These are phyloP conservation scores for Ceratobasidium sp. DNA, from an alignment of 1,284 basidiomycete species.

Conservation along the genomic window DNA sequence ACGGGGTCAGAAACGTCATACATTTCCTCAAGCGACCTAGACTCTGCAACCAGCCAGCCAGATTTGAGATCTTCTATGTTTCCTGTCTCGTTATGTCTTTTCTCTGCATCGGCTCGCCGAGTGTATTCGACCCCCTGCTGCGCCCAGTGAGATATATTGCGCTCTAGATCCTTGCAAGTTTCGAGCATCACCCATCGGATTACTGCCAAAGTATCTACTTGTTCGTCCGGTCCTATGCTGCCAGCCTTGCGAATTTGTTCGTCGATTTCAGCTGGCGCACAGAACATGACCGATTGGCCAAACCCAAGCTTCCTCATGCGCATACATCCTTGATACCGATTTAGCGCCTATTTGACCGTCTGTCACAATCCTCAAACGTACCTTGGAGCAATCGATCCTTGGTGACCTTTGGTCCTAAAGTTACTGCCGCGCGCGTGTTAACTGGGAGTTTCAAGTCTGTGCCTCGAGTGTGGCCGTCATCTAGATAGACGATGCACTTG, in stretches of 20 bases:
- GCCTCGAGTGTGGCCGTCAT: conserved; percentile 65
- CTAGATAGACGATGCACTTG: conserved; percentile 61
- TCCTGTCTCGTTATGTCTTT: conserved; percentile 2
- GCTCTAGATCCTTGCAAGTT: conserved; percentile 33
- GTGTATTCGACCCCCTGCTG: conserved; percentile 58
- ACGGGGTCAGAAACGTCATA: conserved; percentile 46
- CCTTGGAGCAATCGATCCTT: conserved; percentile 66
- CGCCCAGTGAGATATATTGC: conserved; percentile 37
- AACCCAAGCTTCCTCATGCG: conserved; percentile 61
- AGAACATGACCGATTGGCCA: conserved; percentile 61
- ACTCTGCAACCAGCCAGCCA: conserved; percentile 55
- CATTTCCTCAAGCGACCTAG: conserved; percentile 52
- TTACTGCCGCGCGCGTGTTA: conserved; percentile 59
- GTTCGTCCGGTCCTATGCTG: background rate
- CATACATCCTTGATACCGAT: conserved; percentile 54
- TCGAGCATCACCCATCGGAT: conserved; percentile 36
- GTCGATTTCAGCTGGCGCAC: conserved; percentile 59
- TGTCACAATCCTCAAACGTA: conserved; percentile 46
- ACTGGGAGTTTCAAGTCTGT: conserved; percentile 62
- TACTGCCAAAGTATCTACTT: conserved; percentile 20
- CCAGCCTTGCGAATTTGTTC: conserved; percentile 50
- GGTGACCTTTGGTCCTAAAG: conserved; percentile 60
- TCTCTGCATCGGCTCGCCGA: conserved; percentile 47
- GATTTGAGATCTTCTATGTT: conserved; percentile 42
- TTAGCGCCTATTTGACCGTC: background rate